Conservation (phyloP, 495 filamentous ascomycete genomes). For the Cudoniella acicularis region DNA sequence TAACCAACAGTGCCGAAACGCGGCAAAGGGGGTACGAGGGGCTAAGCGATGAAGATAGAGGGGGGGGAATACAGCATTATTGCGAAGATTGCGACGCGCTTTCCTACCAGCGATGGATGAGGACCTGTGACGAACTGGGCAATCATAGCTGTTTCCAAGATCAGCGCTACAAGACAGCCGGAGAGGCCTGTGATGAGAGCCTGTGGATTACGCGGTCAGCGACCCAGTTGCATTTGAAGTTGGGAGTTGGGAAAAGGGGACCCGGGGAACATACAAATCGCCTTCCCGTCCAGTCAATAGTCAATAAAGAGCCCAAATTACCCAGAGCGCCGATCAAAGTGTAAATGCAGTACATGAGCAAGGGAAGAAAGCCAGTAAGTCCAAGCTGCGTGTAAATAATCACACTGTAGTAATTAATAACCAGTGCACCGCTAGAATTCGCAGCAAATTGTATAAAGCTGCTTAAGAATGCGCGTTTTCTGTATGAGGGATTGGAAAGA, state of each 20-base stretch:
- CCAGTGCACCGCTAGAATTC: conserved; percentile 5
- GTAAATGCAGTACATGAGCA: conserved; percentile 33
- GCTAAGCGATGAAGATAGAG: no score
- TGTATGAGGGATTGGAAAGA: conserved; percentile 38
- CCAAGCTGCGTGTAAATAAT: conserved; percentile 46
- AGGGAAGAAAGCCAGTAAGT: conserved; percentile 38
- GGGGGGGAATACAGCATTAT: conserved; percentile 39
- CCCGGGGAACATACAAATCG: not conserved
- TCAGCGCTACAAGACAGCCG: conserved; percentile 32
- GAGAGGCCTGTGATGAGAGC: conserved; percentile 36
- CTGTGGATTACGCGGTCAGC: conserved; percentile 31
- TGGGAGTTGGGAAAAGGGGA: not conserved
- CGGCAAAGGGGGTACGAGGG: no score
- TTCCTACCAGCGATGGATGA: conserved; percentile 3
- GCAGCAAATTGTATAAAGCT: conserved; percentile 29
- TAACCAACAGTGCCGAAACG: no score
- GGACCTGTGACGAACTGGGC: conserved; percentile 36
- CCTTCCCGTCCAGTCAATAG: conserved; percentile 19
- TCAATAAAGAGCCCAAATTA: conserved; percentile 45
- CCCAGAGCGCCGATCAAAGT: conserved; percentile 22
- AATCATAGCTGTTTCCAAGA: conserved; percentile 39
- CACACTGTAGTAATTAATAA: conserved; percentile 44
- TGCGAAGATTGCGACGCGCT: conserved; percentile 43
- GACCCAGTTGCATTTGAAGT: conserved; percentile 8
- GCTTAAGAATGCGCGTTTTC: conserved; percentile 40